Base-by-base conservation (phyloP, 2,329 filamentous ascomycete species). In the Claviceps lovelessii region DNA sequence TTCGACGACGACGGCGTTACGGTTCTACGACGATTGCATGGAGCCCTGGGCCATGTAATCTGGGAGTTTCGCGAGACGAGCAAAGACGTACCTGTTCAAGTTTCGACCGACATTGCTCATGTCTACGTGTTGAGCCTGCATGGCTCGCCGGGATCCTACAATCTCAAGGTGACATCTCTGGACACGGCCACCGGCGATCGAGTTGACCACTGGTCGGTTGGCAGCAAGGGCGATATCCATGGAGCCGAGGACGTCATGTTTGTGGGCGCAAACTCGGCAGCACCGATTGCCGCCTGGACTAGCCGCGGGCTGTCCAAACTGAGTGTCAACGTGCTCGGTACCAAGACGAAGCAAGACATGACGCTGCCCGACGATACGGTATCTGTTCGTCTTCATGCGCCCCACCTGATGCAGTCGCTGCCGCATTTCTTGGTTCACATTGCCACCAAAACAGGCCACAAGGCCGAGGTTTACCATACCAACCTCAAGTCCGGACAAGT, bases 391-490 rank as follows among this genome's bases (percentile, higher is more conserved):
- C 74, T 95, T 28, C 88, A 94, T 64, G 86, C 87, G 1, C 85
- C 89, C 17, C 82, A 83, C 59, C 76, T 85, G 54, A 71, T 81
- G 35, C 85, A 86, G 63, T 85, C 87, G 4, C 76, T 83, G 49
- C 76, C 88, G 42, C 89, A 95, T 71, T 94, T 96, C 72, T 73
- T 96, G 37, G 86, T 95, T 5, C 87, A 95, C 61, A 89, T 82
- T 61, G 77, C 84, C 61, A 88, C 88, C 0, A 75, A 75, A 41
- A 73, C 73, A 3, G 82, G 82, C 19, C 87, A 90, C 65, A 88
- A 86, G 74, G 91, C 86, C 3, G 86, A 94, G 58, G 85, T 97
- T 35, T 96, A 85, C 65, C 88, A 95, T 62, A 78, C 94, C 56
- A 80, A 95, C 61, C 69, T 88, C 52, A 84, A 84, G 70, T 84